Percentiles rank a stretch among this genome's conserved stretches.
Conservation (phyloP, 768 basidiomycete genomes). For the Myochromella boudieri region DNA sequence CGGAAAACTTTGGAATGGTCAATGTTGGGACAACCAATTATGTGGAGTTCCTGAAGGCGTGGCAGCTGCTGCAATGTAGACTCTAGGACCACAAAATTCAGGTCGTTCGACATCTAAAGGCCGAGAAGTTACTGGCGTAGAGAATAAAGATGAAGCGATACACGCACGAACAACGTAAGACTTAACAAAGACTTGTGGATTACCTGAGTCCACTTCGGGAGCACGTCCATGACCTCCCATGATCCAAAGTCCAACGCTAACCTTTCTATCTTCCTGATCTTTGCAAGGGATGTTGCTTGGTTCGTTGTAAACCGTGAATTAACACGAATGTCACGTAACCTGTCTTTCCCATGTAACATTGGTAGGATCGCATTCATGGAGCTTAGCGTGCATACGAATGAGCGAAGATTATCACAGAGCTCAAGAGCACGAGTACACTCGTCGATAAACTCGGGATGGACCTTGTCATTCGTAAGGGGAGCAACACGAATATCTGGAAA, state of each 20-base stretch:
- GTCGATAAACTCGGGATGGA: constrained; percentile 47
- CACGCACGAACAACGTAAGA: constrained; percentile 61
- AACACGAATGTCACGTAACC: constrained; percentile 49
- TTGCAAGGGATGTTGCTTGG: constrained; percentile 44
- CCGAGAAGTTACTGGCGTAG: background rate
- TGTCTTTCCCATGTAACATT: constrained; percentile 40
- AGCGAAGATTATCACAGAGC: constrained; percentile 50
- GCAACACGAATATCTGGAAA: constrained; percentile 50
- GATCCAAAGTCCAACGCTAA: constrained; percentile 60
- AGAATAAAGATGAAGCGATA: background rate
- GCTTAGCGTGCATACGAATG: constrained; percentile 55
- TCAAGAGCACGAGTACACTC: constrained; percentile 51
- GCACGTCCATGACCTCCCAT: constrained; percentile 56
- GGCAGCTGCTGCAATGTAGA: constrained; percentile 49
- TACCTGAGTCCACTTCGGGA: constrained; percentile 56
- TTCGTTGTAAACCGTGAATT: constrained; percentile 50
- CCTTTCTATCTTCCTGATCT: constrained; percentile 38
- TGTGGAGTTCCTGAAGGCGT: constrained; percentile 54
- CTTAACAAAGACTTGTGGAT: constrained; percentile 46
- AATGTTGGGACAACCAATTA: constrained; percentile 59
- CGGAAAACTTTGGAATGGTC: constrained; percentile 51
- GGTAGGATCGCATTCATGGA: constrained; percentile 51
- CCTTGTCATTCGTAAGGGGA: constrained; percentile 37
- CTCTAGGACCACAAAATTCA: constrained; percentile 53
- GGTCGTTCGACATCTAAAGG: constrained; percentile 53